Base-by-base conservation (phyloP, 768 basidiomycete species). In the Suillus fuscotomentosus region DNA sequence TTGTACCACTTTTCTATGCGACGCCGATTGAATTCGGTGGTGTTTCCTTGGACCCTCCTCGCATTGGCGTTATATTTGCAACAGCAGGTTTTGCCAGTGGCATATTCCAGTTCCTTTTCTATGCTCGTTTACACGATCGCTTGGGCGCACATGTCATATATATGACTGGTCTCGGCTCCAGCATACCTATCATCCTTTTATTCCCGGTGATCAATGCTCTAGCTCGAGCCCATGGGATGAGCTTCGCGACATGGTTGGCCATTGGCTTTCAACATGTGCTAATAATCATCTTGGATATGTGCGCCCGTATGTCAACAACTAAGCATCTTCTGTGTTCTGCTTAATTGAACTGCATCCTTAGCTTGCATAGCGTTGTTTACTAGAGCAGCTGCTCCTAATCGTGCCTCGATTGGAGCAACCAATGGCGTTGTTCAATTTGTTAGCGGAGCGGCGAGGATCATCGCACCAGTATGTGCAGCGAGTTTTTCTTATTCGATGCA, bases 1-100 rank as follows among this genome's bases (percentile, higher is more conserved):
- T 87, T n/a, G 45, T 76, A 1, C 83, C 85, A 2, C 71, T 85
- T 51, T 81, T 85, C 68, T 78, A 78, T 60, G 72, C 82, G 38
- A 78, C 80, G 3, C 80, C 85, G 0, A 70, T 81, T 24, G 72
- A 70, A 34, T 20, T 45, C 43, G 43, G 43, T 20, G 43, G 43
- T 45, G 43, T 45, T 20, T 45, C 43, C 43, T 20, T 45, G 7
- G 43, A 45, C 20, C 43, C 43, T 48, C 11, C 47, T 13, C 5
- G 6, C 22, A 48, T 48, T 22, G 47, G 47, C 22, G 11, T 22
- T 24, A 48, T 48, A 22, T 24, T 48, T 24, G 47, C 47, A 3
- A 24, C 22, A 14, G 5, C 5, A 48, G 22, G 22, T 24, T 48
- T 48, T 13, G 22, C 13, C 22, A 22, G 6, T 24, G 22, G 22